These are phyloP conservation scores for Erodium maritimum DNA, from an alignment of 345 rosid species.

Conservation along the genomic window DNA sequence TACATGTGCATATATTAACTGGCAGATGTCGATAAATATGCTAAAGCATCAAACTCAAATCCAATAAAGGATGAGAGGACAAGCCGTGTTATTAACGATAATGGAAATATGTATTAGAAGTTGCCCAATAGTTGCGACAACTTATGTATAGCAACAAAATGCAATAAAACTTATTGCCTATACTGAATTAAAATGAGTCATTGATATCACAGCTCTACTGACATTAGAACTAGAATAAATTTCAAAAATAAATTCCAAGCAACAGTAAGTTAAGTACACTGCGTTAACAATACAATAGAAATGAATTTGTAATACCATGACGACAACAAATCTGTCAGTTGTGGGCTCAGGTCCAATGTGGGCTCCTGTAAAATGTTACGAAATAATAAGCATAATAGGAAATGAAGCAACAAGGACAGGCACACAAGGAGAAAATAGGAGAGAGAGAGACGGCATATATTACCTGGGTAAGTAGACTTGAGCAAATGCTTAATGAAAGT, in stretches of 20 bases:
- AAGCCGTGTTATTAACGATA: no score
- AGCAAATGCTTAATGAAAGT: slow-evolving; percentile 96
- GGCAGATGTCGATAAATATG: no score
- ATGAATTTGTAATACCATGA: slow-evolving; percentile 47
- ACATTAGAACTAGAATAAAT: no score
- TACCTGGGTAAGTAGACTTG: slow-evolving; percentile 71
- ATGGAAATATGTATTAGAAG: no score
- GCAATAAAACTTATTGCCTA: background rate
- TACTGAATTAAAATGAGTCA: background rate
- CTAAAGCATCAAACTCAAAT: no score
- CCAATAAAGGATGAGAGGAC: no score
- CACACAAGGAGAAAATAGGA: slow-evolving; percentile 1
- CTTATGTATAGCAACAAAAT: background rate
- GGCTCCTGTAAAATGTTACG: slow-evolving; percentile 49
- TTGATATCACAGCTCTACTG: no score
- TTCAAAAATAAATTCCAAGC: no score
- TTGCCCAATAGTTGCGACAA: background rate
- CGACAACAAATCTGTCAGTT: slow-evolving; percentile 95
- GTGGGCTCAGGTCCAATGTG: slow-evolving; percentile 99
- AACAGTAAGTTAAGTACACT: background rate
- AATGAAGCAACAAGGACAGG: background rate
- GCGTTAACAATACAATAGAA: slow-evolving; percentile 3
- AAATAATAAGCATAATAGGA: background rate
- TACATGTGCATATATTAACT: no score
- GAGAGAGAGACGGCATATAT: slow-evolving; percentile 9